phyloP scores from a whole-genome alignment of 2,329 filamentous ascomycete species.

The Colletotrichum kahawae region DNA sequence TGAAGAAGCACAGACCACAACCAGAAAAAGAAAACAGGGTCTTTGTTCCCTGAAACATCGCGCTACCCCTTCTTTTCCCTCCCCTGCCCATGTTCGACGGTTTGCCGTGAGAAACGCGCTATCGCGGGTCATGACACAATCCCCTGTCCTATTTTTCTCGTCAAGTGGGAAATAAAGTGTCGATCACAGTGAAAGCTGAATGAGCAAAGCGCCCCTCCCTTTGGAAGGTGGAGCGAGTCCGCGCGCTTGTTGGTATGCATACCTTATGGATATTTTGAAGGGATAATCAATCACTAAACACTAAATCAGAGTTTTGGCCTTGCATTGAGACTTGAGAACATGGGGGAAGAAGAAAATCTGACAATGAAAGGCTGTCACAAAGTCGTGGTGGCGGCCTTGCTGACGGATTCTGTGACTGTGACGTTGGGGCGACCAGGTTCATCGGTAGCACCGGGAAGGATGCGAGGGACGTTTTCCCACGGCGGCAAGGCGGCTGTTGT shows the following conservation, averaged over 20 bases:
- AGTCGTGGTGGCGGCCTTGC: background rate
- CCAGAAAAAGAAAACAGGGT: background rate
- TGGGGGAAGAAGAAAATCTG: background rate
- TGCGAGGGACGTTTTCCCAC: background rate
- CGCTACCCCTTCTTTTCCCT: background rate
- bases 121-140: background rate
- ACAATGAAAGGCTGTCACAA: background rate
- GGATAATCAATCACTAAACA: background rate
- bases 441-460: background rate
- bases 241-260: background rate
- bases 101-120: background rate
- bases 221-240: background rate
- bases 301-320: background rate
- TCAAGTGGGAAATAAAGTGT: background rate
- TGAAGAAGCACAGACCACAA: background rate
- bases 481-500: conserved; percentile 9
- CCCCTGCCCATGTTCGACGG: background rate
- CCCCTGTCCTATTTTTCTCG: background rate
- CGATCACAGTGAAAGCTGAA: conserved; percentile 7
- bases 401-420: background rate
- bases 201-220: background rate
- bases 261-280: background rate
- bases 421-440: background rate
- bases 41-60: background rate
- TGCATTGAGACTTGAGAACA: background rate